A percentile compares a stretch with the other conserved stretches of the same genome.
Evolutionary conservation across 495 filamentous ascomycete genomes (phyloP).

Genomic region (Oidiodendron maius): DNA sequence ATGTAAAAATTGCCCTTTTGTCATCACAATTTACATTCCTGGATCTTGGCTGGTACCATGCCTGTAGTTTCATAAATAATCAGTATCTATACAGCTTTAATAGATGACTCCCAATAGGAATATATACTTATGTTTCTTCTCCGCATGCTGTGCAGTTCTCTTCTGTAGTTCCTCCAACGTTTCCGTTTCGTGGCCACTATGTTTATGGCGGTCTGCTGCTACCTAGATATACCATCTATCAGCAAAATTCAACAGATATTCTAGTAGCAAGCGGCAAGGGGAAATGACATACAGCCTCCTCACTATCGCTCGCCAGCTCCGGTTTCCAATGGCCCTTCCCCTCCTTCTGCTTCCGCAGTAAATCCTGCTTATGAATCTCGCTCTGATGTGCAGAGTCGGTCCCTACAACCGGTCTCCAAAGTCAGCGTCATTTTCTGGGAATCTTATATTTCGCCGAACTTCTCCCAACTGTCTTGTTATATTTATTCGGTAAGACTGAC

Average conservation of each 20-base stretch:
- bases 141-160: conserved; percentile 40
- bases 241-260: no score
- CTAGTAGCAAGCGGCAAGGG: no score
- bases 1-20: no score
- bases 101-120: background rate
- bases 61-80: background rate
- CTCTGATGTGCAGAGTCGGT: conserved; percentile 21
- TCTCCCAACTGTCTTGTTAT: background rate
- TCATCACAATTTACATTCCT: background rate
- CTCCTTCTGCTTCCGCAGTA: conserved; percentile 60
- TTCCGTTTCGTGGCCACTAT: background rate
- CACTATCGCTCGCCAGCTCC: conserved; percentile 72
- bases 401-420: no score
- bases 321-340: conserved; percentile 79
- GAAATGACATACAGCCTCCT: conserved; percentile 58
- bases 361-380: conserved; percentile 69
- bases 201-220: conserved; percentile 19
- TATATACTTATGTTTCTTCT: conserved; percentile 32
- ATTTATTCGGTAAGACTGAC: no score
- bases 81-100: background rate
- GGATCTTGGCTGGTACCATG: conserved; percentile 15
- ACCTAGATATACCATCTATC: conserved; percentile 10
- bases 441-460: no score
- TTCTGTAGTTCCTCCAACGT: conserved; percentile 40
- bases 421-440: no score